phyloP scores from a whole-genome alignment of 345 rosid genomes.

The Draba incana region DNA sequence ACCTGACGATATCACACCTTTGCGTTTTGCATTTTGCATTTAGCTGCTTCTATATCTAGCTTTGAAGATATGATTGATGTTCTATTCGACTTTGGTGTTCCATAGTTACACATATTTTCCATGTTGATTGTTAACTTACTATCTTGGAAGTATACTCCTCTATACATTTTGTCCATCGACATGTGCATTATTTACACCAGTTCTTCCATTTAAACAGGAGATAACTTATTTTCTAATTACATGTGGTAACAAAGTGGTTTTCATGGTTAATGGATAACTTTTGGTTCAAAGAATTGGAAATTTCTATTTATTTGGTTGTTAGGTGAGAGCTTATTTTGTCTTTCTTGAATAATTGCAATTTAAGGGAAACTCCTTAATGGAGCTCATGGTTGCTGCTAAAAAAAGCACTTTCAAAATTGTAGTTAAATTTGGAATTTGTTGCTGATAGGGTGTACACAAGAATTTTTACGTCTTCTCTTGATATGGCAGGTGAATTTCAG shows the following conservation, averaged over 20 bases:
- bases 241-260: slow-evolving; percentile 87
- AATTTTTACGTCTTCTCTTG: slow-evolving; percentile 96
- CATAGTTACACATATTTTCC: slow-evolving; percentile 1
- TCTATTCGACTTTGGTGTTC: neutral
- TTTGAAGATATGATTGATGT: too few relatives aligned
- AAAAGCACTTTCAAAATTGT: slow-evolving; percentile 88
- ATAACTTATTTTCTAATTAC: slow-evolving; percentile 92
- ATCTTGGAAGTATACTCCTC: neutral
- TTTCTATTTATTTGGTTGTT: slow-evolving; percentile 15
- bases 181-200: slow-evolving; percentile 5
- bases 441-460: slow-evolving; percentile 98
- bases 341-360: slow-evolving; percentile 46
- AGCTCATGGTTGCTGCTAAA: slow-evolving; percentile 91
- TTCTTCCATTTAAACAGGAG: slow-evolving; percentile 66
- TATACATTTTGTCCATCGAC: slow-evolving; percentile 2
- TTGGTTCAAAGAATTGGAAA: neutral
- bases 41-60: too few relatives aligned
- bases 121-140: slow-evolving; percentile 4
- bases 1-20: too few relatives aligned
- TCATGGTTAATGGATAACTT: slow-evolving; percentile 89
- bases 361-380: slow-evolving; percentile 97
- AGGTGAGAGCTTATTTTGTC: slow-evolving; percentile 2
- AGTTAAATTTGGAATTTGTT: slow-evolving; percentile 93
- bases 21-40: too few relatives aligned
- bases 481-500: slow-evolving; percentile 86